Evolutionary conservation across 208 protist genomes (phyloP), one percentile per base, ranked within the genome.

Genomic region (Crithidia expoeki): DNA sequence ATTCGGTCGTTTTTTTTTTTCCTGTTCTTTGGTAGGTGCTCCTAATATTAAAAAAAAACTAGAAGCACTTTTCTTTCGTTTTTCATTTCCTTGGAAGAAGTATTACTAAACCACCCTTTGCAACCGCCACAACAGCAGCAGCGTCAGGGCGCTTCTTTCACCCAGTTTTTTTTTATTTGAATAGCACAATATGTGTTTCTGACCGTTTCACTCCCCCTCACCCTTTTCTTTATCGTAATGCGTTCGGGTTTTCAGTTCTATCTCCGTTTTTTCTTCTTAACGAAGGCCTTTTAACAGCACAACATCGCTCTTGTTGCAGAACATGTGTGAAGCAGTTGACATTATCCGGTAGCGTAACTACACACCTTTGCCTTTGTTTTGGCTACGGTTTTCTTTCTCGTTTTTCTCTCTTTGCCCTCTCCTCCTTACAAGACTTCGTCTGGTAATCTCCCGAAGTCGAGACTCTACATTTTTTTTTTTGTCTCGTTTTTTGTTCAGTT

Each of bases 1-100:
- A 36, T 47, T 74, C 40, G 56, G 11, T 77, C 21, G 27, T 40
- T n/a, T 19, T 6, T 47, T 46, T 33, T n/a, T 51, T 59, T 28
- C 21, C 50, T 60, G 69, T 76, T 67, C 46, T 57, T 69, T 60
- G 17, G 30, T 71, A 64, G 52, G 44, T 52, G 56, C 56, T 21
- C 38, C 23, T 49, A 46, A 46, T 28, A 52, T 52, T 19, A 52
- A 52, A 52, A 64, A 27, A 52, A 34, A 52, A 47, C 14, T 21
- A 33, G 55, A 52, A 52, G 6, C 30, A 9, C 14, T 12, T 2
- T 28, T 14, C 2, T 50, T 47, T 25, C 21, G 10, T 17, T 62
- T 32, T 49, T 7, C 33, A n/a, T n/a, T n/a, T n/a, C n/a, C n/a
- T n/a, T n/a, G 58, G 38, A 64, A 64, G 42, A 64, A 64, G 27